These are phyloP conservation scores for Hypoxylon sp. DNA, from an alignment of 2,329 filamentous ascomycete genomes.

Conservation along the genomic window DNA sequence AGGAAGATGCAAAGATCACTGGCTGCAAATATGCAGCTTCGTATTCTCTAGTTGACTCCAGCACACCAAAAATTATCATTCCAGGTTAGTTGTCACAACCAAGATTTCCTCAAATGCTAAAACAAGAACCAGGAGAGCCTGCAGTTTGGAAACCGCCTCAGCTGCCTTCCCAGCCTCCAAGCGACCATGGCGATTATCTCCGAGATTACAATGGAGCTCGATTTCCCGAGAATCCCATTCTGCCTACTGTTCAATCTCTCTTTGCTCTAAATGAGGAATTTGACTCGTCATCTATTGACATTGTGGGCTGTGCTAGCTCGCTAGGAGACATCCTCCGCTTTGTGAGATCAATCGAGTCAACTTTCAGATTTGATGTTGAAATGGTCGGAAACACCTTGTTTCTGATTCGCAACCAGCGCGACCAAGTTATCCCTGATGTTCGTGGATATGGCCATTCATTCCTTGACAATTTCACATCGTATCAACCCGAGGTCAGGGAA, in stretches of 20 bases:
- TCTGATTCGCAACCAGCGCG: conserved; percentile 34
- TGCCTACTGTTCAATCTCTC: conserved; percentile 37
- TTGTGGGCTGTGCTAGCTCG: conserved; percentile 40
- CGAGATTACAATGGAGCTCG: conserved; percentile 41
- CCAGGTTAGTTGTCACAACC: conserved; percentile 33
- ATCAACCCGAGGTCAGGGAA: conserved; percentile 6
- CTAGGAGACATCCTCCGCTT: conserved; percentile 42
- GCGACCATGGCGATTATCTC: conserved; percentile 35
- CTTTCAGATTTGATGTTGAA: conserved; percentile 40
- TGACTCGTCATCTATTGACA: conserved; percentile 35
- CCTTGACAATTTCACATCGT: conserved; percentile 37
- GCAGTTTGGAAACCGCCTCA: conserved; percentile 37
- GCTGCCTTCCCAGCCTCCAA: conserved; percentile 32
- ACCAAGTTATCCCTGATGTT: conserved; percentile 37
- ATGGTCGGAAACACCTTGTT: conserved; percentile 41
- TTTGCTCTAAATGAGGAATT: conserved; percentile 34
- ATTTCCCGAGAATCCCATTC: conserved; percentile 39
- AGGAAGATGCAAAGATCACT: conserved; percentile 33
- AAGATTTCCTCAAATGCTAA: conserved; percentile 17
- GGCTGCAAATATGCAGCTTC: conserved; percentile 38
- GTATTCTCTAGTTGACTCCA: conserved; percentile 38
- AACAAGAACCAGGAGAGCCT: conserved; percentile 32
- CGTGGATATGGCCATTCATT: conserved; percentile 40
- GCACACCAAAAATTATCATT: conserved; percentile 33
- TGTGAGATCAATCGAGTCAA: conserved; percentile 29